Base-by-base conservation (phyloP, 768 basidiomycete species). In the Phallus indusiatus region DNA sequence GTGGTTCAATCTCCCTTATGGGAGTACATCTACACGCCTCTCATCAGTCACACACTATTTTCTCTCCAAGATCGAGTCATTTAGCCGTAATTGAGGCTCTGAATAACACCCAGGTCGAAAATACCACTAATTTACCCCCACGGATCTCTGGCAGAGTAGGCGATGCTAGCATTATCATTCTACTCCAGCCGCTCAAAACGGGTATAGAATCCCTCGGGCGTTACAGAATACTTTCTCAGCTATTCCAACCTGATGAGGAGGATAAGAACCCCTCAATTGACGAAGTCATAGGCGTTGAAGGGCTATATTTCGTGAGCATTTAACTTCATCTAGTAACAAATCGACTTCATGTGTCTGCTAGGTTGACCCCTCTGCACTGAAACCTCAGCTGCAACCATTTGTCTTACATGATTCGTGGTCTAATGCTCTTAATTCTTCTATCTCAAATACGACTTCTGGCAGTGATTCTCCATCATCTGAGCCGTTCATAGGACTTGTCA, bases 11-110 rank as follows among this genome's bases (percentile, higher is more conserved):
- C 54, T 71, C 74, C 1, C 52, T 92, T 0, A 74, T 76, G n/a
- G 88, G 88, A 1, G 75, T 80, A 11, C 72, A 70, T 1, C 51
- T 72, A 14, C 12, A 17, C 17, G 59, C 67, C 17, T 63, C 66
- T n/a, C 55, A 35, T 4, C 22, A n/a, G 8, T 22, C 48, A 1
- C 75, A 90, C 63, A 71, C 70, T 12, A 74, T 94, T 24, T 94
- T 83, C 66, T 87, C 90, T 0, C 90, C 93, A 0, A 77, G 81
- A 2, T 89, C 85, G 0, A 82, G 89, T n/a, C 89, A 91, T 0
- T 67, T 94, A 5, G 89, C 91, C 0, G 67, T 76, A 70, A 61
- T 79, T 73, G 65, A 68, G 16, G 67, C 73, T 63, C 63, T 63
- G 37, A 34, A 57, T 1, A 35, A 62, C 1, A 24, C 72, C 24